Evolutionary conservation across 768 basidiomycete species (phyloP).

Genomic region (Boletus reticulatus): DNA sequence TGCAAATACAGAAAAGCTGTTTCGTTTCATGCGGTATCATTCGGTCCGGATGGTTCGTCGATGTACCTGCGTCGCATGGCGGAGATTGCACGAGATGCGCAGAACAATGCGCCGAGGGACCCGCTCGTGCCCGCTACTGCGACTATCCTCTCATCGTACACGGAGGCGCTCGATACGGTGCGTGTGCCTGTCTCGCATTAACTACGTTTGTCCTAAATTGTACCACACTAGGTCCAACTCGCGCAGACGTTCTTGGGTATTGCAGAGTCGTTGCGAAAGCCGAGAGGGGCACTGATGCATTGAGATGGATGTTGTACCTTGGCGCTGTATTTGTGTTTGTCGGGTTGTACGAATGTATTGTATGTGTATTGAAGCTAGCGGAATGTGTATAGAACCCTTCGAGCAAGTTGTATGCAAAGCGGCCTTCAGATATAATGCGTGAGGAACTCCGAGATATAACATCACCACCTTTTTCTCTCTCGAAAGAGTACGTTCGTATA

Average conservation of each 20-base stretch:
- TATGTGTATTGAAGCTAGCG: neutral
- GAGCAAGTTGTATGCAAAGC: too few relatives aligned
- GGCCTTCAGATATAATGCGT: too few relatives aligned
- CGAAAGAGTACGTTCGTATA: too few relatives aligned
- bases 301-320: conserved; percentile 5
- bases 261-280: conserved; percentile 56
- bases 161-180: conserved; percentile 52
- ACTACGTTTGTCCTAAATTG: too few relatives aligned
- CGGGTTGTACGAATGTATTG: neutral
- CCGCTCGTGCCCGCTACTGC: conserved; percentile 32
- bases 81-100: conserved; percentile 45
- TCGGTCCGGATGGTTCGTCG: conserved; percentile 36
- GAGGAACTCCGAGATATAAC: too few relatives aligned
- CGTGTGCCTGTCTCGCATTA: neutral
- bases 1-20: conserved; percentile 42
- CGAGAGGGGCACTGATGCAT: conserved; percentile 48
- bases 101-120: conserved; percentile 43
- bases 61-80: conserved; percentile 46
- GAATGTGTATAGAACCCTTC: too few relatives aligned
- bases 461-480: too few relatives aligned
- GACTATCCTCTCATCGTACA: conserved; percentile 44
- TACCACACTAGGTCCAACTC: conserved; percentile 42
- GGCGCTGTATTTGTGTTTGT: too few relatives aligned
- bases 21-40: conserved; percentile 58
- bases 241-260: conserved; percentile 58